A percentile compares a stretch with the other conserved stretches of the same genome.
Evolutionary conservation across 192 early-diverging fungal genomes (phyloP).

Genomic region (Linnemannia hyalina): DNA sequence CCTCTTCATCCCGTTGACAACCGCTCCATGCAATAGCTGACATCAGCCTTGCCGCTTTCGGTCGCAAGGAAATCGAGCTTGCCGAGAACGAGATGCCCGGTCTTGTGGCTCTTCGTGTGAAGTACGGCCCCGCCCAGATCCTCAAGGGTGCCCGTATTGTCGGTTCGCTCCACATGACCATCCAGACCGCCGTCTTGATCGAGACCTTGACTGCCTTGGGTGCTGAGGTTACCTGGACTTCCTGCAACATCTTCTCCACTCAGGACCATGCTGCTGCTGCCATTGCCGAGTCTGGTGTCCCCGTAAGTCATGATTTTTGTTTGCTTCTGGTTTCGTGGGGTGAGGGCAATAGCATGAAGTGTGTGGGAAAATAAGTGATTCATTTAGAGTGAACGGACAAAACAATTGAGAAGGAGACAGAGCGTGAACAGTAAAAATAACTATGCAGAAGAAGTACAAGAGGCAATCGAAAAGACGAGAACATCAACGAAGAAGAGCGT

Average conservation of each 20-base stretch:
- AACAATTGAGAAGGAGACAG: not conserved
- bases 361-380: too few species aligned
- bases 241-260: conserved; percentile 91
- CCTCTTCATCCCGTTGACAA: not conserved
- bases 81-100: conserved; percentile 99
- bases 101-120: conserved; percentile 92
- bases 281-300: conserved; percentile 95
- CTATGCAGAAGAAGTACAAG: too few species aligned
- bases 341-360: not conserved
- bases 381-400: not conserved
- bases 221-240: conserved; percentile 88
- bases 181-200: conserved; percentile 98
- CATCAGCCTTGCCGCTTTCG: conserved; percentile 82
- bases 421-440: too few species aligned
- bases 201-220: conserved; percentile 96
- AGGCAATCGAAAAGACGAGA: too few species aligned
- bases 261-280: conserved; percentile 99
- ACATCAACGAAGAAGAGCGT: too few species aligned
- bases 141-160: conserved; percentile 96
- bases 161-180: conserved; percentile 99
- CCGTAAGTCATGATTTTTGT: conserved; percentile 66
- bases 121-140: conserved; percentile 92
- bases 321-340: not conserved
- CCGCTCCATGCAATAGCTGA: conserved; percentile 26
- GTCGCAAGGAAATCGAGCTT: conserved; percentile 96